These are phyloP conservation scores for Aspergillus jensenii DNA, from an alignment of 2,329 filamentous ascomycete species.

Conservation along the genomic window DNA sequence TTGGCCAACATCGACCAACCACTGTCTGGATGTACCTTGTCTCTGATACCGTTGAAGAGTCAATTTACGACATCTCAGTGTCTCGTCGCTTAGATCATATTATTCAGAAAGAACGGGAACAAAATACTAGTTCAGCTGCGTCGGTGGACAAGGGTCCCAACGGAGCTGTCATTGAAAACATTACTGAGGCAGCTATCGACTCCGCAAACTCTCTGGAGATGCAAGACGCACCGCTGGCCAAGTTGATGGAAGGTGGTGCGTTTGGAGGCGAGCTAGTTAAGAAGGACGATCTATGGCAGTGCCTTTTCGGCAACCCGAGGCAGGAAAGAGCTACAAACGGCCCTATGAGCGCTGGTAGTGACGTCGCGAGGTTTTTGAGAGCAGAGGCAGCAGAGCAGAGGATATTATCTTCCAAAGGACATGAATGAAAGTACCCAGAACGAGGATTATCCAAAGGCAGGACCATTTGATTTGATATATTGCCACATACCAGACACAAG, in stretches of 20 bases:
- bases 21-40: conserved; percentile 95
- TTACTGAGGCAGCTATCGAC: conserved; percentile 67
- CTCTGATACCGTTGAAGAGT: conserved; percentile 87
- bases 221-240: conserved; percentile 68
- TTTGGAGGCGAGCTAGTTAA: conserved; percentile 77
- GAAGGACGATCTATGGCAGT: conserved; percentile 80
- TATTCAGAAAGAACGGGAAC: conserved; percentile 44
- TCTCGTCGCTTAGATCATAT: conserved; percentile 77
- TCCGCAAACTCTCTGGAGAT: conserved; percentile 82
- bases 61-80: conserved; percentile 85
- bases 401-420: conserved; percentile 10
- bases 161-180: conserved; percentile 26
- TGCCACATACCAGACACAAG: not conserved
- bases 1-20: conserved; percentile 83
- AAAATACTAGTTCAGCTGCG: conserved; percentile 17
- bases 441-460: not conserved
- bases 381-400: conserved; percentile 56
- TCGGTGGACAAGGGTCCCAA: conserved; percentile 8
- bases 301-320: conserved; percentile 68
- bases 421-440: not conserved
- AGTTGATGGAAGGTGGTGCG: conserved; percentile 68
- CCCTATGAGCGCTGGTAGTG: conserved; percentile 35
- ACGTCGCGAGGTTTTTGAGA: conserved; percentile 53
- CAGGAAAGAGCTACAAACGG: conserved; percentile 15
- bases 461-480: not conserved